These are phyloP conservation scores for Nemophila menziesii DNA, from an alignment of 257 asterid species.

Conservation along the genomic window DNA sequence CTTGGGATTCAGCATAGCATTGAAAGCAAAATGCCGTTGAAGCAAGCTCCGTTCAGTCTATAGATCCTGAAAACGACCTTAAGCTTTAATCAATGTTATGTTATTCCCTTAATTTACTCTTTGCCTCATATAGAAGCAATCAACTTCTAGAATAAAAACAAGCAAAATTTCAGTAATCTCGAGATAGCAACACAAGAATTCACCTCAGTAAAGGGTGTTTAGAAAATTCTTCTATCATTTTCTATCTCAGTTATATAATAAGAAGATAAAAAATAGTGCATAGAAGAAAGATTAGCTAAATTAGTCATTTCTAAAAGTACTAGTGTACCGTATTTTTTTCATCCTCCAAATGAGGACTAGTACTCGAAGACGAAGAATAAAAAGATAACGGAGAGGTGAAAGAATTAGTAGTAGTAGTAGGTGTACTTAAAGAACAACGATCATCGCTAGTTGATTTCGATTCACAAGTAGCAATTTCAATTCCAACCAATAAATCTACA, in stretches of 20 bases:
- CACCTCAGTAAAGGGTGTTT: no score
- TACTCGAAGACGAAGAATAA: constrained; percentile 32
- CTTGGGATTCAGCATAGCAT: constrained; percentile 13
- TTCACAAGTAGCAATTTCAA: constrained; percentile 13
- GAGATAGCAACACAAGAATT: neutral
- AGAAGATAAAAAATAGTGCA: neutral
- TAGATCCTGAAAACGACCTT: neutral
- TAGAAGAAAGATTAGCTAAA: neutral
- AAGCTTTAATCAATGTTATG: neutral
- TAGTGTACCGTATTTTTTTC: constrained; percentile 3
- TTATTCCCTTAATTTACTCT: no score
- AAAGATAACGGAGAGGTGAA: constrained; percentile 60
- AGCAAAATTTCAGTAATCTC: no score
- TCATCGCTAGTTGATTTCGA: constrained; percentile 9
- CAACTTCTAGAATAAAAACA: no score
- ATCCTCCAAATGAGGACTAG: constrained; percentile 21
- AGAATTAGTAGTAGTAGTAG: constrained; percentile 20
- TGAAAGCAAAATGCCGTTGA: constrained; percentile 8
- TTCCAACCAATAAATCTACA: constrained; percentile 43
- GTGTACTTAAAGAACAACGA: constrained; percentile 22
- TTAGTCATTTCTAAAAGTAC: neutral
- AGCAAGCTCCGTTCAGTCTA: constrained; percentile 5
- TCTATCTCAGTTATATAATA: no score
- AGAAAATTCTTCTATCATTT: no score
- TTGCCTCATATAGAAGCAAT: no score